Conservation (phyloP, 106 monocot genomes). For the Dendrobium catenatum region DNA sequence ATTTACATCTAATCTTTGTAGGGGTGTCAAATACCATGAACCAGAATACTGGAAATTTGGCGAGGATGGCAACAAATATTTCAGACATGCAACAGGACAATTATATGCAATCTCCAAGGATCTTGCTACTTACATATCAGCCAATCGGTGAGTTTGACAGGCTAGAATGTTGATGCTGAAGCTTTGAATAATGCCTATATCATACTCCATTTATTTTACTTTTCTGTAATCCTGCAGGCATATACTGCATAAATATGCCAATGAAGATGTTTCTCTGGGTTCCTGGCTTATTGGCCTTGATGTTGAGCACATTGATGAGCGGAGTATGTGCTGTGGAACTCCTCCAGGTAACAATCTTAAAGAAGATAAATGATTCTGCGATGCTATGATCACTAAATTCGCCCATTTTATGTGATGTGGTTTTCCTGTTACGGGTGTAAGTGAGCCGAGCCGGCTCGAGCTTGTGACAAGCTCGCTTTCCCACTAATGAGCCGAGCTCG, state of each 20-base stretch:
- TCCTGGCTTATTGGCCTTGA: conserved; percentile 47
- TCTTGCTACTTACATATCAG: conserved; percentile 49
- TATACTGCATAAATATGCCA: conserved; percentile 35
- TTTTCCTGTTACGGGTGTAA: too few relatives aligned
- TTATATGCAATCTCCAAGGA: conserved; percentile 52
- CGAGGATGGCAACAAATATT: conserved; percentile 49
- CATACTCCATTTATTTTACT: not conserved
- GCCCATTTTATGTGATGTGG: too few relatives aligned
- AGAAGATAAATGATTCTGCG: too few relatives aligned
- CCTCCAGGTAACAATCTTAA: conserved; percentile 22
- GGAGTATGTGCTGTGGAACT: conserved; percentile 37
- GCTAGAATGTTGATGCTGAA: not conserved
- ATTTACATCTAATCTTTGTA: not conserved
- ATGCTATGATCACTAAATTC: not conserved
- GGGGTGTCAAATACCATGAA: conserved; percentile 50
- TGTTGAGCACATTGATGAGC: conserved; percentile 38
- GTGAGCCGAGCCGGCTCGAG: too few relatives aligned
- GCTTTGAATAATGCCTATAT: not conserved
- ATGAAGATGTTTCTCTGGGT: conserved; percentile 46
- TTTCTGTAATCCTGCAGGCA: not conserved
- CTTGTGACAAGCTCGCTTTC: too few relatives aligned
- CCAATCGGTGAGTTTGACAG: conserved; percentile 25
- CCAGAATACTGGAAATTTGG: conserved; percentile 59
- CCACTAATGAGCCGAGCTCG: too few relatives aligned
- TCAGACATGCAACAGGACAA: conserved; percentile 52